Base-by-base conservation (phyloP, 2,329 filamentous ascomycete genomes). In the Aspergillus awamori region DNA sequence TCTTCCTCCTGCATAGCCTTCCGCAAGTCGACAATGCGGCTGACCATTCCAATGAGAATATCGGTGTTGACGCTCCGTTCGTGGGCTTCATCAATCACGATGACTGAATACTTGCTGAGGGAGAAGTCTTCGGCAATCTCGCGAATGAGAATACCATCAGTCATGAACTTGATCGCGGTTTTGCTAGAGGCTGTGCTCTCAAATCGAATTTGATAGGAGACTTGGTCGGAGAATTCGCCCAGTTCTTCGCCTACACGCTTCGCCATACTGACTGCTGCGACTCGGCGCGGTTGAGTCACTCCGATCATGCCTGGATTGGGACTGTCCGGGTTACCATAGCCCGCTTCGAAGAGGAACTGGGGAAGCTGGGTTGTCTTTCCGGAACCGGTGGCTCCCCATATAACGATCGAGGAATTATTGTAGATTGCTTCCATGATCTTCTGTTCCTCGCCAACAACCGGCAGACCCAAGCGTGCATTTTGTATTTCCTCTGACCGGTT, bases 111-210 rank as follows among this genome's bases (percentile, higher is more conserved):
- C 69, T 96, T 96, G 53, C 85, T 87, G 48, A 99, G 79, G 0
- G 92, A 84, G 71, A 98, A 92, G 73, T 99, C 95, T 66, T 95
- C 89, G 0, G 91, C 89, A 57, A 97, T 89, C 76, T 99, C 95
- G 59, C 95, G 89, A 8, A 99, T 84, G 62, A 99, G 81, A 28
- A 99, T 93, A 84, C 95, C 95, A 76, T 99, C 95, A 0, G 95
- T 99, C 93, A 99, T 97, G 79, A 98, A 99, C 75, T 99, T 99
- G 75, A 99, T 87, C 5, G 92, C 90, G 0, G 95, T 99, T 56
- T 92, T 89, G 28, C 87, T 82, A 53, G 88, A 87, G 1, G 90
- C 88, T 0, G 89, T 94, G 53, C 90, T 92, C 72, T 99, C 95
- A 67, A 98, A 99, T 24, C 96, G 90, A 69, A 99, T 97, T 74